phyloP scores from a whole-genome alignment of 1,139 yeast species.

The Magnusiomyces suaveolens region DNA sequence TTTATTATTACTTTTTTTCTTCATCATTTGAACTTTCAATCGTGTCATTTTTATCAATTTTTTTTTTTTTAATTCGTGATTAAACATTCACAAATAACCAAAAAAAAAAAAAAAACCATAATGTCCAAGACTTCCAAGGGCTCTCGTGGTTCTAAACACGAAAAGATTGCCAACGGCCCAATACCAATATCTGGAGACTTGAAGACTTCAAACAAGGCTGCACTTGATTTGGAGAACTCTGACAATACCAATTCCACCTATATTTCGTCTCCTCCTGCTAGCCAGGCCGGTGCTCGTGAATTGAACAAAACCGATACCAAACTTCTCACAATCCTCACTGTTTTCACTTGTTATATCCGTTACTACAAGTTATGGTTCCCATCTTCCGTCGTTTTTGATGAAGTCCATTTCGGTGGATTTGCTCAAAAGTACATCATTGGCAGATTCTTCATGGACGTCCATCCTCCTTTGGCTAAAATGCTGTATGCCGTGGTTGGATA shows the following conservation, averaged over 20 bases:
- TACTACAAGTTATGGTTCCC: slow-evolving; percentile 57
- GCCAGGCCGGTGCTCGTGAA: slow-evolving; percentile 29
- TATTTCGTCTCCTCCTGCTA: slow-evolving; percentile 37
- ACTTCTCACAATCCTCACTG: slow-evolving; percentile 42
- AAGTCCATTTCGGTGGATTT: slow-evolving; percentile 60
- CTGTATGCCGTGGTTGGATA: slow-evolving; percentile 86
- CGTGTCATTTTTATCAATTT: background rate
- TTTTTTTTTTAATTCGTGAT: background rate
- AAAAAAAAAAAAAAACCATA: background rate
- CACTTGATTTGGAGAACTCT: background rate
- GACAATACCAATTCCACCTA: background rate
- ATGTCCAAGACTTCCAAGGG: slow-evolving; percentile 3
- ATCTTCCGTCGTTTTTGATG: slow-evolving; percentile 83
- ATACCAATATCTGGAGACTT: background rate
- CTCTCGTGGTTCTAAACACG: background rate
- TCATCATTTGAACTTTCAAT: background rate
- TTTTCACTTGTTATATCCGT: slow-evolving; percentile 50
- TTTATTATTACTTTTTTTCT: background rate
- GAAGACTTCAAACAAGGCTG: background rate
- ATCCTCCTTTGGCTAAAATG: slow-evolving; percentile 95
- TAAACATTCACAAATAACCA: background rate
- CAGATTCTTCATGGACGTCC: slow-evolving; percentile 85
- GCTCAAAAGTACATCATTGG: slow-evolving; percentile 56
- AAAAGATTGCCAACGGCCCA: slow-evolving; percentile 3
- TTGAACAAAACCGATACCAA: slow-evolving; percentile 23